Base-by-base conservation (phyloP, 495 filamentous ascomycete genomes). In the Penicillium manginii region DNA sequence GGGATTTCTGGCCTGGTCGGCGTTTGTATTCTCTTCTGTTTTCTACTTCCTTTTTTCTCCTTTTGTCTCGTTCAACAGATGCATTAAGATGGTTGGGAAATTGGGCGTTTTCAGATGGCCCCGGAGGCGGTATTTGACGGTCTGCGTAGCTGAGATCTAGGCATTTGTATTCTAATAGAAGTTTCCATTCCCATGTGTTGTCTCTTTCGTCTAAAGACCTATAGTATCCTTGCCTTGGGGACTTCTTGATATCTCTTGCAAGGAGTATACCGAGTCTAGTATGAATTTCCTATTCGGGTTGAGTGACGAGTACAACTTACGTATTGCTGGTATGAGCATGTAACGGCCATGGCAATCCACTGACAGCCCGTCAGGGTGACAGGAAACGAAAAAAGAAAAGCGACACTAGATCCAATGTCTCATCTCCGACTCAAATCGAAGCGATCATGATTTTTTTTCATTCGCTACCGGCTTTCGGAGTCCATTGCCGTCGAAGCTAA, bases 61-160 rank as follows among this genome's bases (percentile, higher is more conserved):
- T 11, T 47, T 47, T 26, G 3, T 29, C 48, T 58, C 7, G 29
- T 55, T 55, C 46, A 50, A 55, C 21, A 57, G 31, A 51, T 66
- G 60, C 60, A 68, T 68, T 51, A 61, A 63, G 60, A 63, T 59
- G 65, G 65, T 58, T 52, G 62, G 60, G 48, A 19, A 48, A 18
- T 55, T 37, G 43, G 62, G 62, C 59, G 62, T 68, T 68, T 58
- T 59, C 45, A 61, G 54, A 62, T 47, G 59, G 59, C 43, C 46
- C 52, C 50, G 40, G 59, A 56, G 31, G 37, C 18, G 59, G 50
- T 59, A 53, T 56, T 67, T 50, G 33, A 47, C 43, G 48, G 48
- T 54, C 17, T 53, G 32, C 40, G 21, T 18, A 43, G 39, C 51
- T 43, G 15, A 49, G 50, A 19, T 9, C 45, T 51, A 31, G 42